Evolutionary conservation across 176 grass and related monocot genomes (phyloP).

Genomic region (Phyllostachys edulis): DNA sequence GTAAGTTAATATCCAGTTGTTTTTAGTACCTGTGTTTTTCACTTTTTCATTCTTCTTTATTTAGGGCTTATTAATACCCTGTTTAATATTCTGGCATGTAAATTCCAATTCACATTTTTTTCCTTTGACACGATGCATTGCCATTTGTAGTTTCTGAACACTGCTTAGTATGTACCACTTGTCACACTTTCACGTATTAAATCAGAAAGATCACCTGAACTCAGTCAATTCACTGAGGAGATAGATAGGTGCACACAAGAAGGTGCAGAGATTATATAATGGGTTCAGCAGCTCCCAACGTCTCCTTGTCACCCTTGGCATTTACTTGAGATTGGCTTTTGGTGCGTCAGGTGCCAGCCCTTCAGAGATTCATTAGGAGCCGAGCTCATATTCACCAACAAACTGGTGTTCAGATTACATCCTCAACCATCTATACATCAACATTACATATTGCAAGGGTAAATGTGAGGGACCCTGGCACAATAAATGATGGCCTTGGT

Average conservation of each 20-base stretch:
- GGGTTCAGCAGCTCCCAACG: not conserved
- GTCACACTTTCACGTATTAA: slow-evolving; percentile 13
- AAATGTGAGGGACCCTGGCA: slow-evolving; percentile 61
- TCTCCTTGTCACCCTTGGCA: not conserved
- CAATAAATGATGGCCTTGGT: slow-evolving; percentile 32
- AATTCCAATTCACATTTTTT: not conserved
- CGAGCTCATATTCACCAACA: slow-evolving; percentile 77
- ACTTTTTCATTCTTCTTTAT: not conserved
- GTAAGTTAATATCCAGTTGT: slow-evolving; percentile 38
- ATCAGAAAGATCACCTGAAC: not conserved
- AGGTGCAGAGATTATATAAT: not conserved
- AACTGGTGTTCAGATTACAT: slow-evolving; percentile 82
- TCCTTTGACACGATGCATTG: not conserved
- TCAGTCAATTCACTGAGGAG: not conserved
- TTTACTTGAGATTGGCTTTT: slow-evolving; percentile 31
- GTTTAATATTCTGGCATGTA: not conserved
- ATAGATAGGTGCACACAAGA: slow-evolving; percentile 12
- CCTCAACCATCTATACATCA: slow-evolving; percentile 88
- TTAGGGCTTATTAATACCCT: not conserved
- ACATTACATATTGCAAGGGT: slow-evolving; percentile 92
- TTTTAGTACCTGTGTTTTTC: not conserved
- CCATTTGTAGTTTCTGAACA: slow-evolving; percentile 7
- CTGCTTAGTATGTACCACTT: not conserved
- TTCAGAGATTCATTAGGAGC: slow-evolving; percentile 88
- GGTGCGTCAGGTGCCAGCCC: slow-evolving; percentile 78